phyloP scores from a whole-genome alignment of 169 alveolate genomes.

The Theileria parva region DNA sequence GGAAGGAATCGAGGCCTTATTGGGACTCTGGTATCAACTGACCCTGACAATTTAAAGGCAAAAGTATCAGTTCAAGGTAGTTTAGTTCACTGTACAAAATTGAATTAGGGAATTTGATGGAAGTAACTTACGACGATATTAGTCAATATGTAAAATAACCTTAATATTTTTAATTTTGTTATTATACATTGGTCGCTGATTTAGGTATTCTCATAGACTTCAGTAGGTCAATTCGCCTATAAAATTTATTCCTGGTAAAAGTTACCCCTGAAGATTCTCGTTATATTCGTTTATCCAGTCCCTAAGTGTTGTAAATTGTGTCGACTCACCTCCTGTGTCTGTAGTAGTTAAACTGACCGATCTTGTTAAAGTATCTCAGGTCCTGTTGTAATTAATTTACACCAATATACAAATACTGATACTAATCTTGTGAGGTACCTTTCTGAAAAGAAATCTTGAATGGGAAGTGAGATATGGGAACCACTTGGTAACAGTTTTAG shows the following conservation, averaged over 20 bases:
- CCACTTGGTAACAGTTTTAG: slow-evolving; percentile 71
- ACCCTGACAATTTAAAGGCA: slow-evolving; percentile 20
- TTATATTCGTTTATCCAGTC: slow-evolving; percentile 65
- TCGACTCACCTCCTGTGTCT: slow-evolving; percentile 55
- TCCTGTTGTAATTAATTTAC: slow-evolving; percentile 16
- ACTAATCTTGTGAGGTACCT: slow-evolving; percentile 35
- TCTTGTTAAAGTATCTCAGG: slow-evolving; percentile 47
- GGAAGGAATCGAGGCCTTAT: slow-evolving; percentile 42
- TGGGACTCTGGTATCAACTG: slow-evolving; percentile 44
- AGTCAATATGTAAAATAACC: slow-evolving; percentile 25
- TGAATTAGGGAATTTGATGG: slow-evolving; percentile 34
- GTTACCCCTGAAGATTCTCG: slow-evolving; percentile 50
- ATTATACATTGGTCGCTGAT: background rate
- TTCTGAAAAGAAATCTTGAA: slow-evolving; percentile 69
- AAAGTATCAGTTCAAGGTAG: slow-evolving; percentile 20
- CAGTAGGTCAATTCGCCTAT: background rate
- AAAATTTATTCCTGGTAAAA: background rate
- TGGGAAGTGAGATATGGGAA: slow-evolving; percentile 78
- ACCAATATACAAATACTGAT: slow-evolving; percentile 11
- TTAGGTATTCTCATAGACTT: background rate
- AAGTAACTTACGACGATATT: slow-evolving; percentile 50
- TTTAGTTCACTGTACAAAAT: background rate
- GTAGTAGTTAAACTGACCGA: slow-evolving; percentile 68
- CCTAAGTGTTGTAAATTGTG: slow-evolving; percentile 10
- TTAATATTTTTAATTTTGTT: slow-evolving; percentile 9